Evolutionary conservation across 352 stramenopile genomes (phyloP).

Genomic region (Pythium dissotocum): DNA sequence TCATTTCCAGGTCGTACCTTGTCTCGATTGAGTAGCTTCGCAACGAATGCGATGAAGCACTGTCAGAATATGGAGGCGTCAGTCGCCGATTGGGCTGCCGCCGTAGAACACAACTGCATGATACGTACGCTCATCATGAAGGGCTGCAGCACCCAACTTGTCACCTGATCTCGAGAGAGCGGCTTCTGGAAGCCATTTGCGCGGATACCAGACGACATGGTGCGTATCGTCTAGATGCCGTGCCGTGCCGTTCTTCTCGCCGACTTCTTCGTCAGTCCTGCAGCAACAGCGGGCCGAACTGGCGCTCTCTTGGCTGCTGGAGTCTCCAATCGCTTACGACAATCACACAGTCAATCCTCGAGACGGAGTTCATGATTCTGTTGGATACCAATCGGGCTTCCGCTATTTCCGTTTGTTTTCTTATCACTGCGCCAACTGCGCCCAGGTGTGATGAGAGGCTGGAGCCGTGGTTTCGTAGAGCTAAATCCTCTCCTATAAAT

Average conservation of each 20-base stretch:
- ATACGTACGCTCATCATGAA: conserved; percentile 57
- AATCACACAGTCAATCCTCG: background rate
- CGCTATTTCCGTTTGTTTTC: background rate
- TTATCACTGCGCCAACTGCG: background rate
- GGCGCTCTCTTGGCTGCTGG: background rate
- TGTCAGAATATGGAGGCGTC: background rate
- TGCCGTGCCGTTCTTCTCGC: background rate
- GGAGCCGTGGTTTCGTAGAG: background rate
- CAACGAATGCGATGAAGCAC: conserved; percentile 65
- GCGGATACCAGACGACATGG: conserved; percentile 14
- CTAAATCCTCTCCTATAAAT: conserved; percentile 27
- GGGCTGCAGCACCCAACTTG: conserved; percentile 77
- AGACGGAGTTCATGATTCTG: background rate
- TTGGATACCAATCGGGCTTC: background rate
- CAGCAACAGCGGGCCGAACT: background rate
- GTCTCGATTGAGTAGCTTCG: conserved; percentile 47
- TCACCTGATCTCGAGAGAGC: conserved; percentile 77
- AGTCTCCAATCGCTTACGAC: background rate
- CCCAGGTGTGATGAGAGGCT: background rate
- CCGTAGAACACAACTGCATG: background rate
- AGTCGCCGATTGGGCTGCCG: background rate
- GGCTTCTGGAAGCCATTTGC: conserved; percentile 73
- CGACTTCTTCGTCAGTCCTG: background rate
- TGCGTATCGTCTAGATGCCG: background rate
- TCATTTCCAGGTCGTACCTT: conserved; percentile 36